Evolutionary conservation across 257 asterid species (phyloP), one percentile per base, ranked within the genome.

Genomic region (Ligustrum vulgare): DNA sequence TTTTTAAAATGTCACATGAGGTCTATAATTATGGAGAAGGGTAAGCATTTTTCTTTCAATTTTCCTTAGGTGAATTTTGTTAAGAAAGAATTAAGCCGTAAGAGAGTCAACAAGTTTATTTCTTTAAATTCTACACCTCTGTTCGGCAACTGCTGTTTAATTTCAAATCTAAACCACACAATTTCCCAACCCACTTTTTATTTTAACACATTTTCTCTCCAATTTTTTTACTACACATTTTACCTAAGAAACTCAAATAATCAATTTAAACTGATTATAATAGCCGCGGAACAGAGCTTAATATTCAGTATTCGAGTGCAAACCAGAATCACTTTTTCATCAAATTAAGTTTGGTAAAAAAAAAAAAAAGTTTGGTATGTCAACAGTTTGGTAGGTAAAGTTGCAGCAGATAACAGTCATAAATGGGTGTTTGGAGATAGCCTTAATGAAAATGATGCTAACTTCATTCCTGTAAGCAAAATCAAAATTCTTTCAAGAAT

Each of bases 11-110:
- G 95, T 81, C 97, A 39, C 95, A 92, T 70, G 93, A 92, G 75
- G 97, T 92, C 72, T 92, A 92, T 74, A 89, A 84, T 63, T 92
- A 80, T 80, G 97, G 97, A 75, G 97, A 92, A 85, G 97, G 97
- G 97, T 92, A 80, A 67, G 39, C 12, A 18, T 73, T 15, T 64
- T 34, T 69, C 10, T 39, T 8, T 8, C 58, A 0, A 0, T 4
- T 66, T 47, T 65, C 36, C 5, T 20, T 67, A 5, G 74, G 51
- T 74, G 34, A 36, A 33, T 79, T 28, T 28, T 51, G 35, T 25
- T 39, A 10, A 45, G 41, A 34, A 23, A 58, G 64, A 54, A 65
- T 4, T 20, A 39, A 15, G 11, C 66, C 28, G 18, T 16, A 5
- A 37, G 13, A 51, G 12, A 58, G 62, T 32, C 15, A 4, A 66